Evolutionary conservation across 139 green algal genomes (phyloP).

Genomic region (Chlamydomonas sp.): DNA sequence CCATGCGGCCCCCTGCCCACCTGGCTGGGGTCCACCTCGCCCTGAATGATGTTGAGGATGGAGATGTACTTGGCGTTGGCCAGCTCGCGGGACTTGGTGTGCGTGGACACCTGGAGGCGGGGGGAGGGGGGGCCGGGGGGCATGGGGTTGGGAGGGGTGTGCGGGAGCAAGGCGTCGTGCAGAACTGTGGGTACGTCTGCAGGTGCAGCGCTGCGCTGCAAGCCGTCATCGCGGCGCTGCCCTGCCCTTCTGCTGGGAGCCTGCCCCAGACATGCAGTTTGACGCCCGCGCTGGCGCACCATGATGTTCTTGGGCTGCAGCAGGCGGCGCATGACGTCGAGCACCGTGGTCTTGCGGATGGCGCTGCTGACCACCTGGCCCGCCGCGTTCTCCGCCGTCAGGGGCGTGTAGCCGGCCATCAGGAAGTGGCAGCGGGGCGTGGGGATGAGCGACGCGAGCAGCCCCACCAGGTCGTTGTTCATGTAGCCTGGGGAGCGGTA

Average conservation of each 20-base stretch:
- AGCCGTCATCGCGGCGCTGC: no score
- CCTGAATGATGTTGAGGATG: conserved; percentile 99
- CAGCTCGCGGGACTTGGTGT: conserved; percentile 84
- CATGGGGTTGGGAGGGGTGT: background rate
- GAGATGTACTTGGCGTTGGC: conserved; percentile 93
- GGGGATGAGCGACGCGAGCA: conserved; percentile 95
- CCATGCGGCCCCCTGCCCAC: conserved; percentile 39
- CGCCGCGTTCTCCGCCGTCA: conserved; percentile 78
- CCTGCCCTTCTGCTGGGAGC: background rate
- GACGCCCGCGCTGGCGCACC: conserved; percentile 61
- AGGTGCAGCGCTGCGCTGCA: no score
- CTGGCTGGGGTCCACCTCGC: conserved; percentile 91
- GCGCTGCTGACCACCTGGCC: conserved; percentile 43
- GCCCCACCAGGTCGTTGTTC: conserved; percentile 98
- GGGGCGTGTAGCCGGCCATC: conserved; percentile 95
- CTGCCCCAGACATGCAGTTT: no score
- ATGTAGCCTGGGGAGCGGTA: conserved; percentile 87
- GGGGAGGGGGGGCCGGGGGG: background rate
- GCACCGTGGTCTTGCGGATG: conserved; percentile 93
- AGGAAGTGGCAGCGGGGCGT: conserved; percentile 98
- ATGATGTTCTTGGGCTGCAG: conserved; percentile 99
- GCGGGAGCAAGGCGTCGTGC: no score
- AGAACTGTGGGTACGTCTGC: no score
- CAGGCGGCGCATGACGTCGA: conserved; percentile 97
- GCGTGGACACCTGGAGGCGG: conserved; percentile 71